phyloP scores from a whole-genome alignment of 768 basidiomycete genomes.

The Gelatoporia subvermispora region DNA sequence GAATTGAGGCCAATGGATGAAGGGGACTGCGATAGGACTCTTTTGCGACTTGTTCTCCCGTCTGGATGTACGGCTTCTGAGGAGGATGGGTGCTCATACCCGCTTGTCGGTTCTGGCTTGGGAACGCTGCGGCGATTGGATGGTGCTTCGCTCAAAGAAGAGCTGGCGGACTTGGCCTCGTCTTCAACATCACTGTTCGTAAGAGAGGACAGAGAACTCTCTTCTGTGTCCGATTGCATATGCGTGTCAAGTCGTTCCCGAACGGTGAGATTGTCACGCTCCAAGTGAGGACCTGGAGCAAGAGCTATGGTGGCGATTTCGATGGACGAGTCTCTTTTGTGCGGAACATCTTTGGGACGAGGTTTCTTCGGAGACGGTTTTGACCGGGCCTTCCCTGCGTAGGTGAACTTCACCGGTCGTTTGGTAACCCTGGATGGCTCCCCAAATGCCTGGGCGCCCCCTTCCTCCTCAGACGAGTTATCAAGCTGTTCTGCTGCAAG shows the following conservation, averaged over 20 bases:
- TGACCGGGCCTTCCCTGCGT: conserved; percentile 11
- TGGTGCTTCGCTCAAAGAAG: too few species aligned
- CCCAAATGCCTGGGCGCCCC: conserved; percentile 12
- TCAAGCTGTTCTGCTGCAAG: conserved; percentile 20
- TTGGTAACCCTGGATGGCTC: conserved; percentile 13
- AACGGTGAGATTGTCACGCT: too few species aligned
- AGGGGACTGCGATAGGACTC: conserved; percentile 7
- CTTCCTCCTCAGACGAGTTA: conserved; percentile 17
- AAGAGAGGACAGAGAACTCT: too few species aligned
- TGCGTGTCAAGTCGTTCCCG: too few species aligned
- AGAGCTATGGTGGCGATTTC: too few species aligned
- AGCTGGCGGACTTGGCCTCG: not conserved
- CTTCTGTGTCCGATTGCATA: too few species aligned
- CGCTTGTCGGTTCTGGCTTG: not conserved
- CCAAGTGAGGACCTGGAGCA: too few species aligned
- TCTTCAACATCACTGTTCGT: not conserved
- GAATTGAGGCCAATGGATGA: not conserved
- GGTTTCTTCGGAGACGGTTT: conserved; percentile 2
- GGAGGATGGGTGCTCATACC: conserved; percentile 8
- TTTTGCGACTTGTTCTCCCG: not conserved
- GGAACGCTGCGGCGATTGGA: too few species aligned
- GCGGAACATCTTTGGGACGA: not conserved
- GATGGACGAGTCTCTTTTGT: not conserved
- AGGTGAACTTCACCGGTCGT: conserved; percentile 12
- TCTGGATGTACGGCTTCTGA: not conserved